Base-by-base conservation (phyloP, 2,329 filamentous ascomycete genomes). In the Nemania bipapillata region DNA sequence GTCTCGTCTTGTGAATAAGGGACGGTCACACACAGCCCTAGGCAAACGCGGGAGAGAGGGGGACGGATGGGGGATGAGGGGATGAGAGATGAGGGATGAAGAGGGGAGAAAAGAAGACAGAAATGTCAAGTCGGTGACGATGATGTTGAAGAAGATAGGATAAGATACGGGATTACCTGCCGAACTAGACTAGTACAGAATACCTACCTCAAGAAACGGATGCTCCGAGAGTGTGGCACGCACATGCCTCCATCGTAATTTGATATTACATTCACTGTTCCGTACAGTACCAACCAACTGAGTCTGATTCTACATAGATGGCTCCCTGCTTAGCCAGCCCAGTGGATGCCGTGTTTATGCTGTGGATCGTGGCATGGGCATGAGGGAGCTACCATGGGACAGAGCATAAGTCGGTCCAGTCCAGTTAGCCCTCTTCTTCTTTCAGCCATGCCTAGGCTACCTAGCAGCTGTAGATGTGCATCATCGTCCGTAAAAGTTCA, bases 31-130 rank as follows among this genome's bases (percentile, higher is more conserved):
- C 71, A 66, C 69, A 70, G 59, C 54, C 69, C 62, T 32, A 67
- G 64, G 71, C 64, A 71, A 68, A 67, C 37, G 55, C 68, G 69
- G 69, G 70, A 72, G 71, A 64, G 63, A 66, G 66, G 65, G 62
- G 37, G 40, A 30, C 67, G 61, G 62, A 56, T 62, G 63, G 69
- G 59, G 63, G 40, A 52, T 28, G 35, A 17, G 53, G 37, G 50
- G 37, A 22, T 61, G 70, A 69, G 45, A 26, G 45, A 26, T 24
- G 45, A 49, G 45, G 45, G 45, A 49, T 26, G 11, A 55, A 26
- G 66, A 54, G 57, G 57, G 64, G 59, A 57, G 54, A 57, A 58
- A 66, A 50, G 45, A 59, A 45, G 58, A 32, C n/a, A 58, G 56
- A 47, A 47, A n/a, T 22, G 45, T 35, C 28, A 37, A 64, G 35